Evolutionary conservation across 2,329 filamentous ascomycete genomes (phyloP), one percentile per base, ranked within the genome.

Genomic region (Cladophialophora carrionii): DNA sequence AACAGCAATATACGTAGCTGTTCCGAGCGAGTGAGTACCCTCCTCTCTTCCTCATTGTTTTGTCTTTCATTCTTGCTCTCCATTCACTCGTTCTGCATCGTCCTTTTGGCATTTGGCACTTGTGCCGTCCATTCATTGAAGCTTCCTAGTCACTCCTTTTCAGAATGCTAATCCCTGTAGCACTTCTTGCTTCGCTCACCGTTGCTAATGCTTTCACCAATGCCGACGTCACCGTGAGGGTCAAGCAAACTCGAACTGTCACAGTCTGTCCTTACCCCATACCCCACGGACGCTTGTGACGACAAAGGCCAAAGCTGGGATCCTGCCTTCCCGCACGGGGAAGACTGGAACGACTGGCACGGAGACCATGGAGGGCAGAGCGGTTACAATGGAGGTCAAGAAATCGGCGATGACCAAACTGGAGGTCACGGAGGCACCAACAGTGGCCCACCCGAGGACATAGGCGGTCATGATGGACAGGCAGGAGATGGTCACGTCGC

Each of bases 71-170:
- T 22, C 48, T 37, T 37, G 20, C 49, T 49, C 2, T 58, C 29
- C 10, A 34, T 17, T 41, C 57, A 37, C 31, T 29, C 9, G 9
- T 46, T 52, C 32, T 37, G 57, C 32, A 46, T 52, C 12, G 7
- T 41, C 20, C 3, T 20, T 29, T 22, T 34, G 20, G 46, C 46
- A 26, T 26, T 60, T 52, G 57, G 57, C 57, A 60, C 46, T 32
- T 26, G 57, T 60, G 57, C 57, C 57, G 57, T 60, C 46, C 57
- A 60, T 10, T 60, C 57, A 7, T 60, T 60, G 7, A 24, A 26
- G 29, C 4, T 60, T 41, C 52, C 46, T 52, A 60, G 46, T 52
- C 57, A 52, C 57, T 60, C 57, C 17, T 60, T 58, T 41, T 4
- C 41, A 48, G 41, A 60, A 60, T 60, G 57, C 29, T 60, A n/a